Evolutionary conservation across 2,329 filamentous ascomycete genomes (phyloP).

Genomic region (Trichoderma sp.): DNA sequence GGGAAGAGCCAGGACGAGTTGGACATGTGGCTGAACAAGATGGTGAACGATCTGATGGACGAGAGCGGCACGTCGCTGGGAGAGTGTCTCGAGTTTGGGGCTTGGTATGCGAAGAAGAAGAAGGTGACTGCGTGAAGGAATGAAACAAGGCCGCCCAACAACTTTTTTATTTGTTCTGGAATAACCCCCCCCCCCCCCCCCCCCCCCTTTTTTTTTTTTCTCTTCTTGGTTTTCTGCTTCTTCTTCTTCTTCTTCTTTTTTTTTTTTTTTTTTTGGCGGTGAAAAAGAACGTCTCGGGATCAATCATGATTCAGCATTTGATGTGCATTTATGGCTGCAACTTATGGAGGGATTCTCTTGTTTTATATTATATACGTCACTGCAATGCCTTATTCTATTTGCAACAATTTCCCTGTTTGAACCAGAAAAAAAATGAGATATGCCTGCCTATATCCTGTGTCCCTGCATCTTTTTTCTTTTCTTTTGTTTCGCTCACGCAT

Average conservation of each 20-base stretch:
- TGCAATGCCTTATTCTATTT: background rate
- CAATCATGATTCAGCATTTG: background rate
- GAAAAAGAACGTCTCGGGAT: background rate
- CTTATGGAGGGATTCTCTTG: background rate
- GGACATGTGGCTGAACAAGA: conserved; percentile 82
- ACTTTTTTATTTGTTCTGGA: background rate
- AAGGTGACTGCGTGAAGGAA: background rate
- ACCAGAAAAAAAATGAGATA: background rate
- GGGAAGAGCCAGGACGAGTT: conserved; percentile 89
- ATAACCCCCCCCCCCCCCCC: background rate
- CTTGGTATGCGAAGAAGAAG: conserved; percentile 81
- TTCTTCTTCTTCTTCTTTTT: background rate
- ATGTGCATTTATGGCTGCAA: background rate
- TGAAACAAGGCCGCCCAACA: background rate
- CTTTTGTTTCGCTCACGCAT: conserved; percentile 28
- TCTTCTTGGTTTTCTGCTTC: background rate
- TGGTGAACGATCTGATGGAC: conserved; percentile 80
- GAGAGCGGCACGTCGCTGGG: conserved; percentile 76
- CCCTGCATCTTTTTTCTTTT: background rate
- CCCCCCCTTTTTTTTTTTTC: background rate
- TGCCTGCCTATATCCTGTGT: background rate
- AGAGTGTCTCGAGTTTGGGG: conserved; percentile 81
- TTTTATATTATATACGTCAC: background rate
- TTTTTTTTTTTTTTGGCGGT: background rate
- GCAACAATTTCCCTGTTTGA: background rate